These are phyloP conservation scores for Dichomitus squalens DNA, from an alignment of 1,284 basidiomycete species.

Conservation along the genomic window DNA sequence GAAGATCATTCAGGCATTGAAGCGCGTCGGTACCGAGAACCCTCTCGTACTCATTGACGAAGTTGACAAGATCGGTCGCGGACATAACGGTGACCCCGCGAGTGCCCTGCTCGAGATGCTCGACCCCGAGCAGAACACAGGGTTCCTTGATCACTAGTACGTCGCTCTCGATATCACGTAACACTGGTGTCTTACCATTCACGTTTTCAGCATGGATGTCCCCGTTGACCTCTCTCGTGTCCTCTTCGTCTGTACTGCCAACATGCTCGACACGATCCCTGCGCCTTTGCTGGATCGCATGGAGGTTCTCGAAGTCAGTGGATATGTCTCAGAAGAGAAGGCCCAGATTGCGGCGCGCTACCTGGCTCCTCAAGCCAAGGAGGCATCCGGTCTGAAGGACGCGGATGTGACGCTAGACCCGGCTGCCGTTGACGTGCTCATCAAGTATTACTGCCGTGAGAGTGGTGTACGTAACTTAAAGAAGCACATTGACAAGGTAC, in stretches of 20 bases:
- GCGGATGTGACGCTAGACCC: constrained; percentile 81
- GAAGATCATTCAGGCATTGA: constrained; percentile 97
- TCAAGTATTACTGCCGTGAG: constrained; percentile 97
- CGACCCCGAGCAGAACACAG: constrained; percentile 96
- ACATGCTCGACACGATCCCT: constrained; percentile 94
- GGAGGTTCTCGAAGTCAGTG: constrained; percentile 97
- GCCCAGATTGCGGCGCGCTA: constrained; percentile 90
- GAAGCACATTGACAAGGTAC: constrained; percentile 94
- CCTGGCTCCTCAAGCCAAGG: constrained; percentile 93
- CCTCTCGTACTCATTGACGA: constrained; percentile 97
- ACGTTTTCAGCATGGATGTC: constrained; percentile 84
- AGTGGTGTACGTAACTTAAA: constrained; percentile 94
- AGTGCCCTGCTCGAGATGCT: constrained; percentile 97
- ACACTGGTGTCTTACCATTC: background rate
- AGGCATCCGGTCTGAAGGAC: constrained; percentile 83
- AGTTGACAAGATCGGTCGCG: constrained; percentile 98
- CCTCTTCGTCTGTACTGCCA: constrained; percentile 97
- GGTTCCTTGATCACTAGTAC: constrained; percentile 95
- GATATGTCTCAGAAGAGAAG: constrained; percentile 98
- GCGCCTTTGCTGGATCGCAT: constrained; percentile 95
- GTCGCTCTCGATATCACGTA: constrained; percentile 31
- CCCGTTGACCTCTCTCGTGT: constrained; percentile 96
- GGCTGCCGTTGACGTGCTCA: constrained; percentile 86
- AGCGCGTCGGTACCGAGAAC: constrained; percentile 97
- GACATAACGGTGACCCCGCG: constrained; percentile 94